Evolutionary conservation across 805 yeast species (phyloP).

Genomic region (Myxozyma vanderwaltii): DNA sequence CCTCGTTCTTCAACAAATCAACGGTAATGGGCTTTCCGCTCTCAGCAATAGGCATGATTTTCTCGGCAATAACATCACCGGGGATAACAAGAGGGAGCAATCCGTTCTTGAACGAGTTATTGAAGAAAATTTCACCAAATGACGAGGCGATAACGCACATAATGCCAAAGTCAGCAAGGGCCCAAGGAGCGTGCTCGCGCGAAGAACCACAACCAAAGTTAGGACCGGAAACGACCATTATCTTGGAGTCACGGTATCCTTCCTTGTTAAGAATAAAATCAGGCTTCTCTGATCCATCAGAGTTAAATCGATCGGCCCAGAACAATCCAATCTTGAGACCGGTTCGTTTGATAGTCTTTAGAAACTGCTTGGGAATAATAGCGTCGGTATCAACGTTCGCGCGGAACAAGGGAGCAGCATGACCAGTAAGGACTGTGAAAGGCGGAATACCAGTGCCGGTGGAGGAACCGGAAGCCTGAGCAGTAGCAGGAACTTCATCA

Average conservation of each 20-base stretch:
- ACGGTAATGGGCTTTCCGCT: conserved; percentile 71
- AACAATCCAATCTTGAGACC: conserved; percentile 87
- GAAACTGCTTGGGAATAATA: conserved; percentile 96
- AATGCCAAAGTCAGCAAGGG: conserved; percentile 95
- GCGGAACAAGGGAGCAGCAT: conserved; percentile 91
- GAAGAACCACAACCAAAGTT: conserved; percentile 99
- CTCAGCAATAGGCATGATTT: conserved; percentile 77
- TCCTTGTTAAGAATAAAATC: conserved; percentile 86
- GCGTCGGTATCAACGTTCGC: conserved; percentile 99
- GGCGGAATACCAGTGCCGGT: conserved; percentile 64
- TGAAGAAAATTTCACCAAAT: conserved; percentile 97
- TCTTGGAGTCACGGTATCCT: conserved; percentile 78
- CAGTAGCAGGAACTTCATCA: conserved; percentile 34
- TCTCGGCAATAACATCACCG: conserved; percentile 67
- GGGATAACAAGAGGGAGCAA: conserved; percentile 90
- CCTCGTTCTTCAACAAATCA: conserved; percentile 85
- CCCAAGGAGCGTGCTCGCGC: conserved; percentile 99
- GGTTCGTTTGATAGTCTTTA: conserved; percentile 96
- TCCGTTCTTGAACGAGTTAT: conserved; percentile 95
- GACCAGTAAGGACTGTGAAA: conserved; percentile 74
- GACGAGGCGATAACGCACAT: conserved; percentile 96
- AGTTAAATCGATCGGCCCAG: conserved; percentile 80
- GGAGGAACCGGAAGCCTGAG: conserved; percentile 38
- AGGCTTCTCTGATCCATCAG: conserved; percentile 50
- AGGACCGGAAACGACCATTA: conserved; percentile 89